phyloP scores from a whole-genome alignment of 345 rosid genomes.

The Angophora floribunda region DNA sequence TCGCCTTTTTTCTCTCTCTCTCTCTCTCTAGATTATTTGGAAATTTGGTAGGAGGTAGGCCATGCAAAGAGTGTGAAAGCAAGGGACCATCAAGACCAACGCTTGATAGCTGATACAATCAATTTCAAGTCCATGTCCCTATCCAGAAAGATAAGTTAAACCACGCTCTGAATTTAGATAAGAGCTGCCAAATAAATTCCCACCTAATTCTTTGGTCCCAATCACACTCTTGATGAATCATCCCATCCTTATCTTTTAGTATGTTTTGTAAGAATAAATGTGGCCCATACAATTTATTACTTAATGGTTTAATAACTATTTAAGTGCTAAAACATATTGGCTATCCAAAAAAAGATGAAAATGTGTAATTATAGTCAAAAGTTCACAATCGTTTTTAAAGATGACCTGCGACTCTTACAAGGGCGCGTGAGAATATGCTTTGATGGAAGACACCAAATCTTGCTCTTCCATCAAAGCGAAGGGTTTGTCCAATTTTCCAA shows the following conservation, averaged over 20 bases:
- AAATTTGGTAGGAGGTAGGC: not conserved
- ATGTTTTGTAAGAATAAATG: too few species aligned
- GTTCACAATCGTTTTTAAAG: too few species aligned
- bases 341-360: too few species aligned
- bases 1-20: not conserved
- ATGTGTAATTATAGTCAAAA: too few species aligned
- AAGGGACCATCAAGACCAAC: not conserved
- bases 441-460: too few species aligned
- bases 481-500: too few species aligned
- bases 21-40: not conserved
- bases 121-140: not conserved
- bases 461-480: too few species aligned
- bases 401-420: too few species aligned
- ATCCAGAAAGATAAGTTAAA: not conserved
- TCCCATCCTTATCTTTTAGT: not conserved
- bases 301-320: too few species aligned
- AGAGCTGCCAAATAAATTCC: not conserved
- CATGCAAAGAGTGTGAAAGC: not conserved
- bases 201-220: not conserved
- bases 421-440: too few species aligned
- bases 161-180: not conserved
- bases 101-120: not conserved
- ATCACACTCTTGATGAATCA: not conserved
- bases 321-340: too few species aligned
- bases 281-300: too few species aligned